A percentile compares a stretch with the other conserved stretches of the same genome.
These are phyloP conservation scores for Eucommia ulmoides DNA, from an alignment of 257 asterid genomes.

Conservation along the genomic window DNA sequence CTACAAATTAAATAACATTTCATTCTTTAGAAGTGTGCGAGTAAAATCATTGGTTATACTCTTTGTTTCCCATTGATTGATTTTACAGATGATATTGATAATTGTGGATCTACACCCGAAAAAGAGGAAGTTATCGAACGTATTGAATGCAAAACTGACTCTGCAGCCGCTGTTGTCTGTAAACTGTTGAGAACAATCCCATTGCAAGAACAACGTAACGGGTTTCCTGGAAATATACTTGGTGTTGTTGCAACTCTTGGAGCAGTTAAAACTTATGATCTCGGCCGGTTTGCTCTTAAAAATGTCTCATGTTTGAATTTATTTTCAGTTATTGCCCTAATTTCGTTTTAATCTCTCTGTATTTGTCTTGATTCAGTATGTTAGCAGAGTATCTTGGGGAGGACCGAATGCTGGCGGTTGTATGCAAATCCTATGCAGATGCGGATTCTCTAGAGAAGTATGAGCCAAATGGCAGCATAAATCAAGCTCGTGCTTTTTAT, in stretches of 20 bases:
- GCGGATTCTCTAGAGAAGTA: conserved; percentile 23
- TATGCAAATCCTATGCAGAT: conserved; percentile 32
- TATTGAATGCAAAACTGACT: conserved; percentile 20
- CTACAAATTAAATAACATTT: too few species aligned
- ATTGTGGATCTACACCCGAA: conserved; percentile 5
- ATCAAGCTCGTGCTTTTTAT: conserved; percentile 10
- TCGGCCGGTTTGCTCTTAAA: conserved; percentile 43
- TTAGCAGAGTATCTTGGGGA: conserved; percentile 50
- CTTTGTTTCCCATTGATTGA: too few species aligned
- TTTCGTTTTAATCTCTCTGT: conserved; percentile 1
- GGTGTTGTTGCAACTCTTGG: conserved; percentile 66
- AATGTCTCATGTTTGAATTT: too few species aligned
- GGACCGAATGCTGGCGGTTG: conserved; percentile 56
- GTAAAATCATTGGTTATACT: too few species aligned
- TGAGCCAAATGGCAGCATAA: conserved; percentile 8
- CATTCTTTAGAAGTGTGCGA: too few species aligned
- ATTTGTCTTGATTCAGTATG: conserved; percentile 19
- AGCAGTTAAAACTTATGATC: conserved; percentile 25
- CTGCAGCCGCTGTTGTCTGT: conserved; percentile 43
- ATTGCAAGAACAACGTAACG: conserved; percentile 4
- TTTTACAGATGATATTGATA: conserved; percentile 20
- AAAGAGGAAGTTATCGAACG: conserved; percentile 12
- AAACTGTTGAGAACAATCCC: conserved; percentile 13
- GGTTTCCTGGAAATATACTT: conserved; percentile 17
- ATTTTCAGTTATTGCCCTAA: too few species aligned